Evolutionary conservation across 257 asterid genomes (phyloP).

Genomic region (Scutellaria minor): DNA sequence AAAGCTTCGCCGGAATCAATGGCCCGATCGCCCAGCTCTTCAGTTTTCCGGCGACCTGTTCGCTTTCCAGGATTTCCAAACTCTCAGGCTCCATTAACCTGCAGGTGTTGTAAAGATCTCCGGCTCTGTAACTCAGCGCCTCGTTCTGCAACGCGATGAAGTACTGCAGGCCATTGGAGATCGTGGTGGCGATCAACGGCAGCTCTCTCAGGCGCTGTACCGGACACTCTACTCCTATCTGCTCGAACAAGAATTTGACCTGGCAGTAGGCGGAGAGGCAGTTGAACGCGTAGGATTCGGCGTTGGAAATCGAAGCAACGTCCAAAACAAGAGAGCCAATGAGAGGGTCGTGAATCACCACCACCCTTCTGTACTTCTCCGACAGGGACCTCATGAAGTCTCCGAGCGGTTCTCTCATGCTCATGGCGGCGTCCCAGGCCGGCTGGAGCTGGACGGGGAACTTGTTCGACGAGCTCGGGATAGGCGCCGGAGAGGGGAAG

Average conservation of each 20-base stretch:
- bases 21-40: conserved; percentile 58
- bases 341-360: conserved; percentile 50
- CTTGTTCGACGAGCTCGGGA: conserved; percentile 22
- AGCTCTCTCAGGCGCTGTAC: conserved; percentile 6
- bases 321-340: conserved; percentile 44
- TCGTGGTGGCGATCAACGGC: conserved; percentile 19
- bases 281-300: conserved; percentile 47
- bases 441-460: conserved; percentile 54
- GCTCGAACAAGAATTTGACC: conserved; percentile 30
- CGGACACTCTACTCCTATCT: conserved; percentile 28
- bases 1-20: conserved; percentile 26
- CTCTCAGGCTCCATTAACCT: conserved; percentile 42
- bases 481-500: conserved; percentile 39
- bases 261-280: conserved; percentile 42
- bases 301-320: conserved; percentile 38
- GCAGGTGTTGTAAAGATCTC: conserved; percentile 46
- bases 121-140: conserved; percentile 20
- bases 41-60: conserved; percentile 17
- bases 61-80: conserved; percentile 37
- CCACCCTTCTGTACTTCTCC: conserved; percentile 4
- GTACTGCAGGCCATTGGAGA: conserved; percentile 15
- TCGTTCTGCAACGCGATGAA: conserved; percentile 34
- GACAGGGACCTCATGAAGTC: conserved; percentile 31
- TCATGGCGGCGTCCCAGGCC: conserved; percentile 42
- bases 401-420: conserved; percentile 39